Evolutionary conservation across 2,329 filamentous ascomycete species (phyloP), one percentile per base, ranked within the genome.

Genomic region (Immersiporthe knoxdaviesiana): DNA sequence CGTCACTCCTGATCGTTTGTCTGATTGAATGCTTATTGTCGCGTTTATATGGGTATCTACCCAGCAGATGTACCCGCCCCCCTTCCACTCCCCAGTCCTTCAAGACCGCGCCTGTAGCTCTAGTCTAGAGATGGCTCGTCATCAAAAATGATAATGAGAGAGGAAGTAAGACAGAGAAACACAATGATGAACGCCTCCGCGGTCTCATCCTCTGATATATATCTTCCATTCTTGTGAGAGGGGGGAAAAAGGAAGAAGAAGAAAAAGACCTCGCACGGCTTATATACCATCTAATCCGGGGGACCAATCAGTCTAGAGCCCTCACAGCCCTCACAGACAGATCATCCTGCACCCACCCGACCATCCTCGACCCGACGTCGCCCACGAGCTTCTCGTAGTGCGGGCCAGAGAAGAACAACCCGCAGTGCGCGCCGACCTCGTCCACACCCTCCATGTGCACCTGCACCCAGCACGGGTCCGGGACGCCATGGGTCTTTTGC

Each of bases 401-500:
- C 70, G 89, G 84, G 8, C 91, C 90, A 0, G 88, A 80, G 16
- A 92, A 87, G 80, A 97, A 97, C 65, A 97, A 81, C 0, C 91
- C 90, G 71, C 92, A 95, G 77, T 97, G 94, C 12, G 94, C 94
- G 8, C 88, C 90, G 0, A 97, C 91, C 78, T 97, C 92, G 76
- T 97, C 94, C 71, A 96, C 89, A 65, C 89, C 90, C 69, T 91
- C 86, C 92, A 97, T 96, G 74, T 89, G 90, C 2, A 97, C 87
- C 59, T 90, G 84, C 0, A 94, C 82, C 94, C 94, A 97, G 21
- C 90, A 87, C 5, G 86, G 81, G 77, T 97, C 93, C 58, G 84
- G 81, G 70, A 83, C 81, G 8, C 88, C 89, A 65, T 83, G 77
- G 14, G 27, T 30, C 68, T 82, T 83, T 27, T 83, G 79, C 0